Conservation (phyloP, 2,329 filamentous ascomycete genomes). For the Epicoccum sorghinum region DNA sequence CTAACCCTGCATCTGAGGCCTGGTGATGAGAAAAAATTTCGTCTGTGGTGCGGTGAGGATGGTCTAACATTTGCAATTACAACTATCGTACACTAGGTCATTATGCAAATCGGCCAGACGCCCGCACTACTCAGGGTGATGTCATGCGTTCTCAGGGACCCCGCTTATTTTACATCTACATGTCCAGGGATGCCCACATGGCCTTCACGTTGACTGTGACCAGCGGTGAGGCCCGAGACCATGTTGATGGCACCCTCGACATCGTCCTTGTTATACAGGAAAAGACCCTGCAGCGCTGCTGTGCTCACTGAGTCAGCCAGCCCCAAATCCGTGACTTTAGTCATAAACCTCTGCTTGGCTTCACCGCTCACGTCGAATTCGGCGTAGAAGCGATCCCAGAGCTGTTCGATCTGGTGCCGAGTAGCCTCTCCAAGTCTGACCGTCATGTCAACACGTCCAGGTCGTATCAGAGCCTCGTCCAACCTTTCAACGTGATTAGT, state of each 20-base stretch:
- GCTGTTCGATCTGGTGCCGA: slow-evolving; percentile 78
- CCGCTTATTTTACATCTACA: slow-evolving; percentile 34
- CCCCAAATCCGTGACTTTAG: slow-evolving; percentile 70
- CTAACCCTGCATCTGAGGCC: slow-evolving; percentile 3
- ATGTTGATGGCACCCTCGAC: slow-evolving; percentile 84
- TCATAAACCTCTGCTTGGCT: slow-evolving; percentile 72
- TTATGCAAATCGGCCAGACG: slow-evolving; percentile 2
- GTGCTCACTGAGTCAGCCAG: slow-evolving; percentile 79
- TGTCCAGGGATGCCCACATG: slow-evolving; percentile 41
- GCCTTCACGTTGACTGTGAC: slow-evolving; percentile 29
- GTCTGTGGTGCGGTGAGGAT: neutral
- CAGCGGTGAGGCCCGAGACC: slow-evolving; percentile 66
- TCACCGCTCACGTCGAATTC: slow-evolving; percentile 72
- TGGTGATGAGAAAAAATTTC: slow-evolving; percentile 13
- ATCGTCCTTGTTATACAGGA: slow-evolving; percentile 92
- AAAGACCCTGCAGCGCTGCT: slow-evolving; percentile 90
- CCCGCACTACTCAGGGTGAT: slow-evolving; percentile 12
- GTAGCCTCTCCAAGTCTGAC: slow-evolving; percentile 88
- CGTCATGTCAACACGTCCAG: slow-evolving; percentile 92
- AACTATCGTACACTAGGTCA: slow-evolving; percentile 14
- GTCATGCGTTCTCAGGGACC: slow-evolving; percentile 14
- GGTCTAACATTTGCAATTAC: slow-evolving; percentile 11
- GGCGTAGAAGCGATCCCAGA: slow-evolving; percentile 96
- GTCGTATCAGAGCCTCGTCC: slow-evolving; percentile 86
- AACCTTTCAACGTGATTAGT: slow-evolving; percentile 92